Evolutionary conservation across 768 basidiomycete genomes (phyloP).

Genomic region (Amylocystis lapponica): DNA sequence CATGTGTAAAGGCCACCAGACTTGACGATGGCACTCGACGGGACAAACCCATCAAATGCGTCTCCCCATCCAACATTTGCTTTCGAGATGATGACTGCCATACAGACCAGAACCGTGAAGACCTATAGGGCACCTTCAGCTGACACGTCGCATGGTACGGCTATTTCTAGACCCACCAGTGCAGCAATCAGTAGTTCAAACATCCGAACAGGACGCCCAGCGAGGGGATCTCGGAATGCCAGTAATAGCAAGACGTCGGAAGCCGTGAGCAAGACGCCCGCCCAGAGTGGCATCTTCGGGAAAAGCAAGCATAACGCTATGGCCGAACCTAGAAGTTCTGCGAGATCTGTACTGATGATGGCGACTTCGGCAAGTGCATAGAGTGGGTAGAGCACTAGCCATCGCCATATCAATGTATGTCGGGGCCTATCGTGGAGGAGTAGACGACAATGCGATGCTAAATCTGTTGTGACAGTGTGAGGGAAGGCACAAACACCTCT

Average conservation of each 20-base stretch:
- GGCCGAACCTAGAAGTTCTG: constrained; percentile 56
- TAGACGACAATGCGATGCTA: constrained; percentile 44
- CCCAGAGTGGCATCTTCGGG: constrained; percentile 43
- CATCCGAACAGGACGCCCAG: constrained; percentile 56
- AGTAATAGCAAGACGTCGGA: constrained; percentile 53
- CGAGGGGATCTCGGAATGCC: constrained; percentile 62
- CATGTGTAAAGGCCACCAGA: constrained; percentile 60
- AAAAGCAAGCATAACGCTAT: constrained; percentile 52
- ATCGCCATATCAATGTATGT: constrained; percentile 33
- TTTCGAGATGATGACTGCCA: constrained; percentile 69
- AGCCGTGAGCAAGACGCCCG: constrained; percentile 42
- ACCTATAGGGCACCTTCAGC: constrained; percentile 8
- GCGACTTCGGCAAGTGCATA: constrained; percentile 42
- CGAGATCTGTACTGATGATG: constrained; percentile 52
- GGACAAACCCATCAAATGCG: constrained; percentile 73
- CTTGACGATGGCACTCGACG: constrained; percentile 56
- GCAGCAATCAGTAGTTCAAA: constrained; percentile 63
- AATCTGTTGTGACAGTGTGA: constrained; percentile 29
- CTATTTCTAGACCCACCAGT: constrained; percentile 47
- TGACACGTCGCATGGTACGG: too few relatives aligned
- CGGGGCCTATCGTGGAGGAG: constrained; percentile 38
- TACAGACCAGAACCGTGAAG: constrained; percentile 63
- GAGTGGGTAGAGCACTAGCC: constrained; percentile 39
- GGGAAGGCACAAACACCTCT: background rate
- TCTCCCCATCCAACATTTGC: constrained; percentile 65